Conservation (phyloP, 2,329 filamentous ascomycete species). For the Huntiella moniliformis region DNA sequence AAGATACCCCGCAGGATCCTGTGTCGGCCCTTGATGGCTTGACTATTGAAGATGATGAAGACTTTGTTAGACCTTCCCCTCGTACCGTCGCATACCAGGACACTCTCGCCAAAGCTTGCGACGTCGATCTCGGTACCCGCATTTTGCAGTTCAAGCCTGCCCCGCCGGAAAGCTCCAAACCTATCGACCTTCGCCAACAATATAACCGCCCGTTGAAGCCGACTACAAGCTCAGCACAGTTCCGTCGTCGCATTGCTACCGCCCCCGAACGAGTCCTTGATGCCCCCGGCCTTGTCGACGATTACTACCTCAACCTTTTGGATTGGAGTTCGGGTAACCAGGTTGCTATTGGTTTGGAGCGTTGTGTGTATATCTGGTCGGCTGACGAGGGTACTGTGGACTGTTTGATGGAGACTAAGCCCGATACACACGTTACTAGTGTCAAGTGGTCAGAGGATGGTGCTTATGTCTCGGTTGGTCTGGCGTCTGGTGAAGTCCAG, state of each 20-base stretch:
- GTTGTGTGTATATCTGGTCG: constrained; percentile 96
- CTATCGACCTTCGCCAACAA: constrained; percentile 89
- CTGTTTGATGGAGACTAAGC: constrained; percentile 68
- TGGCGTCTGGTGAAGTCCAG: constrained; percentile 90
- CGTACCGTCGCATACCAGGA: constrained; percentile 84
- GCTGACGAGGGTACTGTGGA: constrained; percentile 80
- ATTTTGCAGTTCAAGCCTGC: constrained; percentile 98
- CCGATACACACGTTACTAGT: constrained; percentile 91
- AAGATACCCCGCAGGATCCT: constrained; percentile 61
- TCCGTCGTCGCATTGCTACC: constrained; percentile 78
- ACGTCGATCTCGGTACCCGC: constrained; percentile 79
- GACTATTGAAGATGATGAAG: constrained; percentile 53
- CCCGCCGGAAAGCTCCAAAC: constrained; percentile 93
- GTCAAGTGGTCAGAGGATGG: constrained; percentile 98
- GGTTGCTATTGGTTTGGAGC: constrained; percentile 91
- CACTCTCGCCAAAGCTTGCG: constrained; percentile 75
- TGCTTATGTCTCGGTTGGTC: constrained; percentile 85
- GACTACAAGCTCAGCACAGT: constrained; percentile 58
- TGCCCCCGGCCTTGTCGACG: constrained; percentile 85
- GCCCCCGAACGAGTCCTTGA: constrained; percentile 92
- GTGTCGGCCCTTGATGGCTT: constrained; percentile 63
- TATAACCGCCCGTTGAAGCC: constrained; percentile 93
- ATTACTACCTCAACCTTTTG: constrained; percentile 97
- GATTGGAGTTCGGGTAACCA: constrained; percentile 98
- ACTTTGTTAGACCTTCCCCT: constrained; percentile 57